These are phyloP conservation scores for Colletotrichum viniferum DNA, from an alignment of 2,329 filamentous ascomycete species.

Conservation along the genomic window DNA sequence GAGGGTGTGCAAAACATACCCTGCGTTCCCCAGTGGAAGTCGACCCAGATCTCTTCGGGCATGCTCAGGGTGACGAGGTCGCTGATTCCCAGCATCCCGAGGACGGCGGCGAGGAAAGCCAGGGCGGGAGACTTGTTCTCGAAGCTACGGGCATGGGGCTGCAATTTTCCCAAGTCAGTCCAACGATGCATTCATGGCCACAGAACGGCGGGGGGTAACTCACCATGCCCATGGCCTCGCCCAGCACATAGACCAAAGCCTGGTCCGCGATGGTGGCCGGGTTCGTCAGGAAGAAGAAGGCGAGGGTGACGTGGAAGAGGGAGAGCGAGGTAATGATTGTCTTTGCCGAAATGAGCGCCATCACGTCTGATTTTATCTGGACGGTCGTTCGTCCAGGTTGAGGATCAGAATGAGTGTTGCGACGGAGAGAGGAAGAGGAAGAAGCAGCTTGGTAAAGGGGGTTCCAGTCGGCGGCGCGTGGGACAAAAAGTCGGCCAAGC, in stretches of 20 bases:
- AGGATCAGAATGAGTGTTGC: neutral
- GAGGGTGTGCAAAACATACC: conserved; percentile 50
- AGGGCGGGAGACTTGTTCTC: conserved; percentile 72
- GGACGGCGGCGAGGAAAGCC: conserved; percentile 73
- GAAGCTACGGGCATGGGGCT: conserved; percentile 73
- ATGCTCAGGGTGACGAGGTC: conserved; percentile 71
- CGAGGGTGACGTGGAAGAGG: conserved; percentile 83
- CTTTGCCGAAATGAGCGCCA: conserved; percentile 82
- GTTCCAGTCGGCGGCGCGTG: neutral
- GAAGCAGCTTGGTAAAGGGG: neutral
- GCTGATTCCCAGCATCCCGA: conserved; percentile 63
- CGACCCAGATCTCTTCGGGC: conserved; percentile 67
- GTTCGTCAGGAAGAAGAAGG: conserved; percentile 80
- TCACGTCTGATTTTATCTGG: conserved; percentile 40
- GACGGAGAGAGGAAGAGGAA: neutral
- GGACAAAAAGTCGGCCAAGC: neutral
- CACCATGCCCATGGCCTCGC: conserved; percentile 84
- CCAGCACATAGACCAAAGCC: conserved; percentile 79
- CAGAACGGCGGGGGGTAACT: conserved; percentile 22
- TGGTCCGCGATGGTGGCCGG: conserved; percentile 78
- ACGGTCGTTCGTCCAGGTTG: neutral
- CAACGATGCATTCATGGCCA: too few relatives aligned
- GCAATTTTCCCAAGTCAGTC: neutral
- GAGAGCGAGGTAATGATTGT: conserved; percentile 82
- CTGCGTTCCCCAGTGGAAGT: conserved; percentile 71